phyloP scores from a whole-genome alignment of 169 alveolate species.

The Plasmodium knowlesi region DNA sequence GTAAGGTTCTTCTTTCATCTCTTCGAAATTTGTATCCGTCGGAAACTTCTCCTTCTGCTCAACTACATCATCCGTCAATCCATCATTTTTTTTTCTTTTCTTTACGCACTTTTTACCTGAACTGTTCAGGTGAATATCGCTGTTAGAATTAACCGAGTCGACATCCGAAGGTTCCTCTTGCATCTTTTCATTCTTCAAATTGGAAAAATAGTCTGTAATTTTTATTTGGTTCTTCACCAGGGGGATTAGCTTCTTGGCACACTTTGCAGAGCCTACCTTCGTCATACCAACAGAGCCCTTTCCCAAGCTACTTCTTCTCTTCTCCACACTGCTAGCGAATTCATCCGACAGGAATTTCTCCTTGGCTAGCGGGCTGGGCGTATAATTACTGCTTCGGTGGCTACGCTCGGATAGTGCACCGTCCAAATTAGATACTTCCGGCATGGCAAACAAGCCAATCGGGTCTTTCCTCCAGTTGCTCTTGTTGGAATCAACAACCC shows the following conservation, averaged over 20 bases:
- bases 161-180: not conserved
- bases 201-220: conserved; percentile 66
- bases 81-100: conserved; percentile 56
- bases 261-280: not conserved
- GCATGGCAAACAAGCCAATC: not conserved
- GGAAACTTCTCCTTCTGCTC: not conserved
- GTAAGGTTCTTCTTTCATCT: not conserved
- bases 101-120: not conserved
- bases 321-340: not conserved
- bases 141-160: not conserved
- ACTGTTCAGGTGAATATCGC: not conserved
- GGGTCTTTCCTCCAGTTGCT: not conserved
- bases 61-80: conserved; percentile 9
- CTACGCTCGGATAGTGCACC: not conserved
- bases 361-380: not conserved
- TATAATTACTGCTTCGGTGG: not conserved
- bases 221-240: conserved; percentile 70
- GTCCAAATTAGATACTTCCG: not conserved
- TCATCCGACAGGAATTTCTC: not conserved
- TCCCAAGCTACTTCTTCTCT: not conserved
- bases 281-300: not conserved
- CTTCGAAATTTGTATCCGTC: not conserved
- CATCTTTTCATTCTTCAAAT: conserved; percentile 39
- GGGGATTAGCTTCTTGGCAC: conserved; percentile 39
- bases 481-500: not conserved